phyloP scores from a whole-genome alignment of 1,284 basidiomycete species.

The Hypsizygus ulmarius region DNA sequence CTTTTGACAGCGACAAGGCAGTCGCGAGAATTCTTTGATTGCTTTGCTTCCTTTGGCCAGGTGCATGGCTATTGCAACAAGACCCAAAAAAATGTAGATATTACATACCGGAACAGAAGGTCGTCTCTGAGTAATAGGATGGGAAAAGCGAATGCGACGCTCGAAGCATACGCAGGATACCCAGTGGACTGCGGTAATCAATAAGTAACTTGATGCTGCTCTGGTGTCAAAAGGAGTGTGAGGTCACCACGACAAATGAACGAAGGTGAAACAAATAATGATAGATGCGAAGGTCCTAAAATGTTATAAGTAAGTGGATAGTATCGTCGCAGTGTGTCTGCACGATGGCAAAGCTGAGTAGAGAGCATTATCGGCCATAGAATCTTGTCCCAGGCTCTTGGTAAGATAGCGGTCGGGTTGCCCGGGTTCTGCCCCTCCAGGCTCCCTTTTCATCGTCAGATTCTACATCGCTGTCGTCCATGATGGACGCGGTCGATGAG shows the following conservation, averaged over 20 bases:
- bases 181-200: too few relatives aligned
- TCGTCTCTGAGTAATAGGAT: too few relatives aligned
- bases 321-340: constrained; percentile 3
- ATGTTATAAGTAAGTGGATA: constrained; percentile 8
- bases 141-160: too few relatives aligned
- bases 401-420: constrained; percentile 32
- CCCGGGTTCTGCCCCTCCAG: constrained; percentile 30
- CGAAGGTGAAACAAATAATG: constrained; percentile 21
- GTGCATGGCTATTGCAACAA: too few relatives aligned
- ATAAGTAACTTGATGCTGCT: too few relatives aligned
- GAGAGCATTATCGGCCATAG: constrained; percentile 8
- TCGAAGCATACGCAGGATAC: too few relatives aligned
- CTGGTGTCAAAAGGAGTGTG: constrained; percentile 23
- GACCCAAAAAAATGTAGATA: too few relatives aligned
- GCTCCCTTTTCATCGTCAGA: constrained; percentile 31
- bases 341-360: constrained; percentile 10
- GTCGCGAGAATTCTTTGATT: too few relatives aligned
- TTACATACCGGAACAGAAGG: too few relatives aligned
- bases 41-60: too few relatives aligned
- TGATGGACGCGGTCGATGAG: constrained; percentile 29
- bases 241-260: constrained; percentile 6
- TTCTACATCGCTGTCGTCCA: constrained; percentile 30
- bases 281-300: constrained; percentile 20
- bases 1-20: too few relatives aligned
- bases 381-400: constrained; percentile 23